Conservation (phyloP, 2,329 filamentous ascomycete species). For the Teratosphaeriaceae sp. region DNA sequence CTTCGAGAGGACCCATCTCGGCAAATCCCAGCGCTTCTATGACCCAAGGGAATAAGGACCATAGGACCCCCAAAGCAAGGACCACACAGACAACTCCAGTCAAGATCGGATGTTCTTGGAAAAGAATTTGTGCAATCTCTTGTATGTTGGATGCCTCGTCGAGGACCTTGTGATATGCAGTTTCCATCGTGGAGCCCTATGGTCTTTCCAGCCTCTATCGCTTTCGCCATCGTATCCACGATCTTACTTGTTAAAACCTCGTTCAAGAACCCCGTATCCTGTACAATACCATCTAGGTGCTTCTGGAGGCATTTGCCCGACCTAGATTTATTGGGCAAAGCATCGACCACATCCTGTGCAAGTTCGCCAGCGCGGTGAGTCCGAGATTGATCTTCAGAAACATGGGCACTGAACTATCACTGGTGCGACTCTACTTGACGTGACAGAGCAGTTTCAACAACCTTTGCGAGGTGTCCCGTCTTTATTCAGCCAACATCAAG, state of each 20-base stretch:
- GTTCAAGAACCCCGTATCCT: neutral
- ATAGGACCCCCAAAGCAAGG: neutral
- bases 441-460: neutral
- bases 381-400: neutral
- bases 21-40: neutral
- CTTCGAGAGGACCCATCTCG: neutral
- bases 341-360: neutral
- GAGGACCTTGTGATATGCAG: neutral
- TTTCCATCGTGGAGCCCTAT: neutral
- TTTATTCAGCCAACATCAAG: neutral
- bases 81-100: constrained; percentile 1
- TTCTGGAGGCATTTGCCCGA: neutral
- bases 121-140: neutral
- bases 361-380: neutral
- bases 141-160: neutral
- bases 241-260: neutral
- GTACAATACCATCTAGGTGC: neutral
- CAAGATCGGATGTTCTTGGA: constrained; percentile 1
- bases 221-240: neutral
- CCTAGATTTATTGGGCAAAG: neutral
- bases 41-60: neutral
- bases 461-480: neutral
- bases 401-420: neutral
- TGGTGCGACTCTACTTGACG: neutral
- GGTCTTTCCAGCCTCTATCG: neutral